Evolutionary conservation across 2,329 filamentous ascomycete genomes (phyloP), one percentile per base, ranked within the genome.

Genomic region (Colletotrichum australisinense): DNA sequence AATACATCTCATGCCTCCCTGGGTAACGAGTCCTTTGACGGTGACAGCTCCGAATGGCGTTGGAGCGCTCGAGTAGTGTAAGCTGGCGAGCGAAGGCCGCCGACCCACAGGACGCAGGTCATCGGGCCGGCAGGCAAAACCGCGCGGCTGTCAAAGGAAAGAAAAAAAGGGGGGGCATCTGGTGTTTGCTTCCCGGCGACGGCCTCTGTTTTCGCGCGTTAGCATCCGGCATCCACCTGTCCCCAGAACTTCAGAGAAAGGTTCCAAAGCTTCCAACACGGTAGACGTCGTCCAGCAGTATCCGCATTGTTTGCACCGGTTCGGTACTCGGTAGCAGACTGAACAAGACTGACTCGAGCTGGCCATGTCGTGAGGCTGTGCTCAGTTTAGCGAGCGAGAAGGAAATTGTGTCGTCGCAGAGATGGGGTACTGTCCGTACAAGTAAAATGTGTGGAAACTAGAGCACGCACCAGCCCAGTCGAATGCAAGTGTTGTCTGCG

Each of bases 301-400:
- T 38, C 62, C 46, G 30, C 30, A 38, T 64, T 49, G 42, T 11
- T 42, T 68, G 64, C 64, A 63, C 53, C 12, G 46, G n/a, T 22
- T 63, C 67, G 24, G 56, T 66, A 42, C 35, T 65, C 56, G 67
- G 67, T 42, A 62, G 59, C 66, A 46, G 59, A 55, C 28, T 42
- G 42, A 52, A 60, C 65, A 56, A 28, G 55, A 26, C 70, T 73
- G 70, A 73, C 70, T 73, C 70, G 70, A 66, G 67, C 14, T 38
- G 67, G 60, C 67, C 70, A 55, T 70, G 70, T 60, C 67, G 49
- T 24, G 70, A 66, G 70, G 70, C 70, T 65, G 60, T 73, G 70
- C 55, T n/a, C 38, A n/a, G 66, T 59, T 59, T 70, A 73, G 67
- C 70, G 67, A 73, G 67, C 70, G 60, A 73, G 70, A 70, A 62